A percentile compares a stretch with the other conserved stretches of the same genome.
Evolutionary conservation across 2,329 filamentous ascomycete genomes (phyloP).

Genomic region (Zasmidium angulare): DNA sequence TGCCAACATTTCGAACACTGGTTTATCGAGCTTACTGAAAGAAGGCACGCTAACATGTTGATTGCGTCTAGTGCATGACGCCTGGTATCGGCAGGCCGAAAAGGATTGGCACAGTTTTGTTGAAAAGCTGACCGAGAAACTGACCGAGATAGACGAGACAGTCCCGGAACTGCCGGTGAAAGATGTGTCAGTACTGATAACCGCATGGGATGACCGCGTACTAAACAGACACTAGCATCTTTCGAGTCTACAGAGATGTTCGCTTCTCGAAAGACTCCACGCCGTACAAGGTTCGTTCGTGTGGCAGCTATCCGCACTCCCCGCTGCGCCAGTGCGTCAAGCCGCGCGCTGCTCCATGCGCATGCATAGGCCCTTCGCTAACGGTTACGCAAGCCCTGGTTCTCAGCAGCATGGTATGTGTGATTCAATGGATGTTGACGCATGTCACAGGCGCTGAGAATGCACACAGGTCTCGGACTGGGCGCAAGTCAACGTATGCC

Average conservation of each 20-base stretch:
- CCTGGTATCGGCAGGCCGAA: slow-evolving; percentile 73
- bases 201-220: neutral
- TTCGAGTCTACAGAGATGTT: slow-evolving; percentile 83
- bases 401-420: slow-evolving; percentile 73
- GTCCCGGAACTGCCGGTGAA: slow-evolving; percentile 84
- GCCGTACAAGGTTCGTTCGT: slow-evolving; percentile 72
- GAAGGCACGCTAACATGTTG: neutral
- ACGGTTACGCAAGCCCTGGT: slow-evolving; percentile 61
- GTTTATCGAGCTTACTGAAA: slow-evolving; percentile 3
- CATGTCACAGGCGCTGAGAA: slow-evolving; percentile 8
- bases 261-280: slow-evolving; percentile 82
- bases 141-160: slow-evolving; percentile 73
- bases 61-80: slow-evolving; percentile 67
- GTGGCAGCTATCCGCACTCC: neutral
- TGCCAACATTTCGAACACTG: slow-evolving; percentile 2
- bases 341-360: neutral
- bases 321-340: slow-evolving; percentile 1
- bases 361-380: slow-evolving; percentile 17
- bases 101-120: slow-evolving; percentile 82
- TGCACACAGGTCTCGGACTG: slow-evolving; percentile 65
- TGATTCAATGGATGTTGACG: neutral
- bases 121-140: slow-evolving; percentile 66
- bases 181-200: slow-evolving; percentile 60
- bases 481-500: slow-evolving; percentile 82
- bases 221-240: slow-evolving; percentile 53